A percentile compares a stretch with the other conserved stretches of the same genome.
These are phyloP conservation scores for Fusarium tjaetaba DNA, from an alignment of 2,329 filamentous ascomycete genomes.

Conservation along the genomic window DNA sequence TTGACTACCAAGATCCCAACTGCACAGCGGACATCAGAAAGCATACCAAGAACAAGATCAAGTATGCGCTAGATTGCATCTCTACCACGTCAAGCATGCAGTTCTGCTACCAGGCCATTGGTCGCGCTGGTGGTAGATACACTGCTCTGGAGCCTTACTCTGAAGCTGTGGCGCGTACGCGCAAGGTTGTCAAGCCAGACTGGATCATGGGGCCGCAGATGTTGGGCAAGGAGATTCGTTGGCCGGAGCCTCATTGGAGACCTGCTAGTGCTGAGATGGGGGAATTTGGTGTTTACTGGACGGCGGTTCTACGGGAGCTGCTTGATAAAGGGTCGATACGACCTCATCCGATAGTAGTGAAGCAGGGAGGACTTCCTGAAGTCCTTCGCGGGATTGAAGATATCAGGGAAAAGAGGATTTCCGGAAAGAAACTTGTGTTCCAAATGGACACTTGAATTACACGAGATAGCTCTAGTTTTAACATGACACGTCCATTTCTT, in stretches of 20 bases:
- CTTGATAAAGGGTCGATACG: no score
- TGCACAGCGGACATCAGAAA: rapidly evolving
- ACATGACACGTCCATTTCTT: not conserved
- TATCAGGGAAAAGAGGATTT: not conserved
- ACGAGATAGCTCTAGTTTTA: not conserved
- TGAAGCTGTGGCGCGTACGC: not conserved
- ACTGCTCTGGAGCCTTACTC: not conserved
- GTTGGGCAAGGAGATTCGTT: not conserved
- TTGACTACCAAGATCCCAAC: constrained; percentile 5
- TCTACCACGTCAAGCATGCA: not conserved
- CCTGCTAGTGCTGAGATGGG: not conserved
- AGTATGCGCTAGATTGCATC: not conserved
- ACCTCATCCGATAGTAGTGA: rapidly evolving
- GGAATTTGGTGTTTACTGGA: not conserved
- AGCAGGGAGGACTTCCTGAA: rapidly evolving
- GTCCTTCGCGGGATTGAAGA: not conserved
- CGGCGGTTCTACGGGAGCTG: not conserved
- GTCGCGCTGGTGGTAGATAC: not conserved
- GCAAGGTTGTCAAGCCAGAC: not conserved
- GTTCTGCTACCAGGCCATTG: not conserved
- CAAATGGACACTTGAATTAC: not conserved
- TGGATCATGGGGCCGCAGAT: not conserved
- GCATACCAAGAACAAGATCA: not conserved
- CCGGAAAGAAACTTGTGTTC: not conserved
- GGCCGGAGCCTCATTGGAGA: not conserved